Conservation (phyloP, 202 grass and related monocot genomes). For the Panicum virgatum region DNA sequence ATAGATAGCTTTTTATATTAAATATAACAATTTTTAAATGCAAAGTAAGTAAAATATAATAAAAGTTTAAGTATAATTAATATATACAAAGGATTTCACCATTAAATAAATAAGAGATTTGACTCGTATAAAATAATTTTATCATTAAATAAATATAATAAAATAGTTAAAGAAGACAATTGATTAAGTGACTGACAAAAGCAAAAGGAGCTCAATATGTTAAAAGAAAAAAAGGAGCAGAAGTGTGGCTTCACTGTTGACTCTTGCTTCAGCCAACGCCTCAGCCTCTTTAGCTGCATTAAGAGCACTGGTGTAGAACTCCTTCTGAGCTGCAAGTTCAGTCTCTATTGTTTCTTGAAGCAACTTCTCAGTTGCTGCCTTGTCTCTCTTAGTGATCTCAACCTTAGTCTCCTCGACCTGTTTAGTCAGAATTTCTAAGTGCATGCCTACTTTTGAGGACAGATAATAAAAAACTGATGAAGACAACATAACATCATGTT, state of each 20-base stretch:
- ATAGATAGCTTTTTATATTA: too few species aligned
- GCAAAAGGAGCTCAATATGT: slow-evolving; percentile 6
- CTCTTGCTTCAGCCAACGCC: slow-evolving; percentile 91
- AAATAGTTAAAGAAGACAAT: too few species aligned
- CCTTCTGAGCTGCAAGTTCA: slow-evolving; percentile 93
- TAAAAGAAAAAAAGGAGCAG: background rate
- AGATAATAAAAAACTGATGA: slow-evolving; percentile 24
- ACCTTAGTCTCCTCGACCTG: slow-evolving; percentile 98
- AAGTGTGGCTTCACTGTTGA: slow-evolving; percentile 72
- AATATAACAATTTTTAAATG: too few species aligned
- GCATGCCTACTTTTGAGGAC: background rate
- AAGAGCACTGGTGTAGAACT: slow-evolving; percentile 96
- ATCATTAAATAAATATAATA: too few species aligned
- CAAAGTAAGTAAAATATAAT: too few species aligned
- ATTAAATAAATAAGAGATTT: too few species aligned
- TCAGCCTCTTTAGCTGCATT: slow-evolving; percentile 97
- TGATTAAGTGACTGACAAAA: slow-evolving; percentile 19
- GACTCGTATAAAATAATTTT: too few species aligned
- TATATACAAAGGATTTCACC: too few species aligned
- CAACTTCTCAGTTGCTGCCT: slow-evolving; percentile 86
- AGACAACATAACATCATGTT: background rate
- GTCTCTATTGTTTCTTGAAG: slow-evolving; percentile 99
- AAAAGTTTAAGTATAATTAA: too few species aligned
- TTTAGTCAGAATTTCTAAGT: slow-evolving; percentile 35
- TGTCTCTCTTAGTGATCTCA: slow-evolving; percentile 96